A percentile compares a stretch with the other conserved stretches of the same genome.
Conservation (phyloP, 2,329 filamentous ascomycete species). For the Fusarium temperatum region DNA sequence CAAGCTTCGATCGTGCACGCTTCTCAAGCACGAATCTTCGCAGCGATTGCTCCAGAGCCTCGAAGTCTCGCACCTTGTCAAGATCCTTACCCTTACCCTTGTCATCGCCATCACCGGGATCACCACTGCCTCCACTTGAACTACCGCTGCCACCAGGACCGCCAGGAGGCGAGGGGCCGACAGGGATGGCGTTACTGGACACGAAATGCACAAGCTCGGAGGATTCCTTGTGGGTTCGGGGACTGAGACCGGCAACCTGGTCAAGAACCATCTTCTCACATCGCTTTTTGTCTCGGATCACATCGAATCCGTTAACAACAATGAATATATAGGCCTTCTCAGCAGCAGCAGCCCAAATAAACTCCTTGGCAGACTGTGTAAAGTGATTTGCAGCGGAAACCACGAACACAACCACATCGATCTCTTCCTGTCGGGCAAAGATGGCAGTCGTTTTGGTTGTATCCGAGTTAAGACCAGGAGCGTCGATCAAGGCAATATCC, state of each 20-base stretch:
- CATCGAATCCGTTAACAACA: constrained; percentile 96
- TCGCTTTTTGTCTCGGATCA: constrained; percentile 88
- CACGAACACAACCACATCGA: constrained; percentile 98
- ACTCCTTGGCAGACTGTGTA: constrained; percentile 96
- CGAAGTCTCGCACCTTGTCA: constrained; percentile 89
- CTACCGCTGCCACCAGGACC: constrained; percentile 64
- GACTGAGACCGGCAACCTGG: constrained; percentile 87
- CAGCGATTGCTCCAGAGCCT: constrained; percentile 86
- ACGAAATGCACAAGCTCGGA: constrained; percentile 96
- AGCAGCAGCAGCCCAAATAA: constrained; percentile 92
- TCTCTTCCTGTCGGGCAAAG: constrained; percentile 97
- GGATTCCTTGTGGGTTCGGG: constrained; percentile 90
- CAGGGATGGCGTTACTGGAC: constrained; percentile 93
- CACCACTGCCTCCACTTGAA: constrained; percentile 63
- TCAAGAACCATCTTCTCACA: constrained; percentile 94
- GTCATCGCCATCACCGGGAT: constrained; percentile 65
- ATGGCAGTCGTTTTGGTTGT: constrained; percentile 97
- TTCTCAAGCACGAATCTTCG: constrained; percentile 96
- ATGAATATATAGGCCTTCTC: constrained; percentile 99
- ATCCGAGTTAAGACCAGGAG: constrained; percentile 93
- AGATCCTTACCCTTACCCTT: constrained; percentile 87
- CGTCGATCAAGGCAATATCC: constrained; percentile 96
- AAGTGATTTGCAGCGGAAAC: constrained; percentile 98
- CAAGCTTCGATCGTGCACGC: constrained; percentile 91
- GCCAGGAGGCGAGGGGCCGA: constrained; percentile 66